These are phyloP conservation scores for Nannochloropsis gaditana DNA, from an alignment of 108 stramenopile genomes.

Conservation along the genomic window DNA sequence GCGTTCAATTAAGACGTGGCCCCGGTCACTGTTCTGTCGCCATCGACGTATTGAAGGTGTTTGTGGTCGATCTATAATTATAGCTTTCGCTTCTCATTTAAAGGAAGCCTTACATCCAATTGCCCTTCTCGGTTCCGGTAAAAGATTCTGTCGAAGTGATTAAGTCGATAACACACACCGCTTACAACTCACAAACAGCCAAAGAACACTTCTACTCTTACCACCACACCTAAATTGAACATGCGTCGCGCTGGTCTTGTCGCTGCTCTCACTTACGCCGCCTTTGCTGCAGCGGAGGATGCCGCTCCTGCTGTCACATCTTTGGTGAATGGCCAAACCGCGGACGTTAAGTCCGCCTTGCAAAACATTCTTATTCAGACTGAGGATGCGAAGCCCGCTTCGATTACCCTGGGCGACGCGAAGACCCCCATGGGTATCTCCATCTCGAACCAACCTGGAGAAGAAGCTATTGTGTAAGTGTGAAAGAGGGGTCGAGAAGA, in stretches of 20 bases:
- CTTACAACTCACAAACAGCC: not conserved
- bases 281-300: conserved; percentile 1
- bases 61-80: too few relatives aligned
- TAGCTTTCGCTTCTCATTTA: too few relatives aligned
- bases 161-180: too few relatives aligned
- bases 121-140: too few relatives aligned
- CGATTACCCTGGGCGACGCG: not conserved
- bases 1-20: too few relatives aligned
- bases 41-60: too few relatives aligned
- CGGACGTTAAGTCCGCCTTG: conserved; percentile 15
- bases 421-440: not conserved
- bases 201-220: not conserved
- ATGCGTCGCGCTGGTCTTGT: conserved; percentile 15
- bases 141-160: too few relatives aligned
- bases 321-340: not conserved
- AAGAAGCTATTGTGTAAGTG: conserved; percentile 8
- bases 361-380: not conserved
- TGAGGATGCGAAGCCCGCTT: not conserved
- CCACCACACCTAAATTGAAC: not conserved
- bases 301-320: not conserved
- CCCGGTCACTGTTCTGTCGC: too few relatives aligned
- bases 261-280: not conserved
- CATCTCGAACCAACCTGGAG: not conserved
- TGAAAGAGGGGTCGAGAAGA: not conserved
- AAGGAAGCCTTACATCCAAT: too few relatives aligned